Conservation (phyloP, 176 grass and related monocot species). For the Aechmea fasciata region DNA sequence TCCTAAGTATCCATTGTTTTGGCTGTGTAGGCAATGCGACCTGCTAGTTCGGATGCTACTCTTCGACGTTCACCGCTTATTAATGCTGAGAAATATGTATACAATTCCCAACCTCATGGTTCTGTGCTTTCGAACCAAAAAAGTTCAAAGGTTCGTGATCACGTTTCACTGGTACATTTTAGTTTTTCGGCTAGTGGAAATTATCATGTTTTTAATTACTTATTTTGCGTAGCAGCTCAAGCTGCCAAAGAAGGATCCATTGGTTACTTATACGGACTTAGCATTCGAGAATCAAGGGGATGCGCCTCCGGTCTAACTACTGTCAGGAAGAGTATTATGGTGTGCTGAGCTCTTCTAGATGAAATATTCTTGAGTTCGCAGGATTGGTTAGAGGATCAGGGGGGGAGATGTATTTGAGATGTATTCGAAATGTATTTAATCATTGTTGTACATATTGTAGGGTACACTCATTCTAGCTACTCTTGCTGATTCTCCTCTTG, state of each 20-base stretch:
- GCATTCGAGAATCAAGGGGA: neutral
- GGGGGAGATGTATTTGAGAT: neutral
- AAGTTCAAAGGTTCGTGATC: conserved; percentile 57
- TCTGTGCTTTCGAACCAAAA: conserved; percentile 23
- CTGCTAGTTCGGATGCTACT: neutral
- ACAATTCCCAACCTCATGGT: conserved; percentile 32
- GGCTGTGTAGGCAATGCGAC: conserved; percentile 7
- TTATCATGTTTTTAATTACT: neutral
- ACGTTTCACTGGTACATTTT: neutral
- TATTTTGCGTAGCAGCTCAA: conserved; percentile 11
- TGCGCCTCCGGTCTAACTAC: neutral
- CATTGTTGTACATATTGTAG: neutral
- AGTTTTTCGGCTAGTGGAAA: neutral
- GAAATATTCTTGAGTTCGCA: neutral
- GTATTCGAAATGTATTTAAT: neutral
- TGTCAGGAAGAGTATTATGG: neutral
- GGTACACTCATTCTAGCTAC: neutral
- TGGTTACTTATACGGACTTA: neutral
- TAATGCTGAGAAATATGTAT: conserved; percentile 43
- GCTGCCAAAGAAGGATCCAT: neutral
- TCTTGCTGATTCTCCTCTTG: neutral
- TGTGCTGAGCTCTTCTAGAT: neutral
- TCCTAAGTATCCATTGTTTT: neutral
- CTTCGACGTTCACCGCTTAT: conserved; percentile 5
- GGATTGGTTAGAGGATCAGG: too few species aligned